A percentile compares a stretch with the other conserved stretches of the same genome.
Conservation (phyloP, 306 rosid species). For the Lathyrus sativus region DNA sequence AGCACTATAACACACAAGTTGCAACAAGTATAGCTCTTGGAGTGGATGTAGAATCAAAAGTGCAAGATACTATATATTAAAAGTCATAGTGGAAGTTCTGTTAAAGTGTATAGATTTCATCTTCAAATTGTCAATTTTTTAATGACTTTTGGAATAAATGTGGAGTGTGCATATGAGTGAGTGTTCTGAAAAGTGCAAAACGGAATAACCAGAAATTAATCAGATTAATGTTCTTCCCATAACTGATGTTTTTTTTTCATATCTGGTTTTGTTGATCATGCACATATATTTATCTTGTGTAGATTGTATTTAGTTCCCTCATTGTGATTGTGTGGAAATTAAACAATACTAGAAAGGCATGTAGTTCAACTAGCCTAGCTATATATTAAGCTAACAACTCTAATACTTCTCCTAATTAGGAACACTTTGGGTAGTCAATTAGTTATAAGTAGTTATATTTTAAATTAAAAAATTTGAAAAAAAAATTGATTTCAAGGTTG, state of each 20-base stretch:
- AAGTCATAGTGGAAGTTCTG: slow-evolving; percentile 59
- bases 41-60: slow-evolving; percentile 53
- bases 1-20: slow-evolving; percentile 42
- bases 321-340: background rate
- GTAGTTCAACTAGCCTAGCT: no score
- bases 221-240: slow-evolving; percentile 42
- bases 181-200: slow-evolving; percentile 51
- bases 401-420: no score
- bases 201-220: slow-evolving; percentile 49
- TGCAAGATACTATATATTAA: slow-evolving; percentile 42
- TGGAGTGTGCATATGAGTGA: slow-evolving; percentile 53
- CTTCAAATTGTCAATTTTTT: slow-evolving; percentile 39
- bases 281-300: background rate
- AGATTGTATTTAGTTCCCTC: background rate
- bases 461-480: no score
- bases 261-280: slow-evolving; percentile 6
- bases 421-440: no score
- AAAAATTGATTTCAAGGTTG: no score
- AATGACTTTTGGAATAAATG: slow-evolving; percentile 48
- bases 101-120: slow-evolving; percentile 38
- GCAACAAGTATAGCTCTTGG: slow-evolving; percentile 42
- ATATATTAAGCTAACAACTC: no score
- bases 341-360: background rate
- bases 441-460: no score
- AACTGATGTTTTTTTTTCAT: slow-evolving; percentile 51